Conservation (phyloP, 2,329 filamentous ascomycete species). For the Coniochaeta sp. region DNA sequence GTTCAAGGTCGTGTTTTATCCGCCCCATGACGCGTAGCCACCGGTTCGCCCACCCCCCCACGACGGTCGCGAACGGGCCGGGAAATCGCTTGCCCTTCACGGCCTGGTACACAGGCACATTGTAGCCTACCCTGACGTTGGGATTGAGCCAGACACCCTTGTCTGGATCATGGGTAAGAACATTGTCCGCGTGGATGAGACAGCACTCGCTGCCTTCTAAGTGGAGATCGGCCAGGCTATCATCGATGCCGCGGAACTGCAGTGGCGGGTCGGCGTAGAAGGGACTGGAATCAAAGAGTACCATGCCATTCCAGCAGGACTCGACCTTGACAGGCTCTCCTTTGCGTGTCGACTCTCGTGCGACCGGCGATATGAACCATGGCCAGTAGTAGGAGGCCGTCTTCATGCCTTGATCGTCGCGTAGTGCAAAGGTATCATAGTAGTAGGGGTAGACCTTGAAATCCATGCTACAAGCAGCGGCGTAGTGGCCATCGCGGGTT, state of each 20-base stretch:
- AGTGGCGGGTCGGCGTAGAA: conserved; percentile 39
- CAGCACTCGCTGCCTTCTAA: conserved; percentile 77
- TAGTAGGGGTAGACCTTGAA: conserved; percentile 44
- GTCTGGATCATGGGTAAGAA: conserved; percentile 32
- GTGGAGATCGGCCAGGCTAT: conserved; percentile 52
- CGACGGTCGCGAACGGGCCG: conserved; percentile 36
- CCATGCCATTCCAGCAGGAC: conserved; percentile 65
- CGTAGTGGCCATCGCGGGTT: conserved; percentile 47
- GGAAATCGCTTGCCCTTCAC: conserved; percentile 40
- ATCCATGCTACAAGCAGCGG: conserved; percentile 54
- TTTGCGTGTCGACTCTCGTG: conserved; percentile 36
- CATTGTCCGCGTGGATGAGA: conserved; percentile 67
- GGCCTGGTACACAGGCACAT: conserved; percentile 39
- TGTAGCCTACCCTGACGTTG: conserved; percentile 61
- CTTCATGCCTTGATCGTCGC: conserved; percentile 45
- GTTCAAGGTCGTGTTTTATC: conserved; percentile 28
- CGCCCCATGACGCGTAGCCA: conserved; percentile 34
- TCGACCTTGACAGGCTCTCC: conserved; percentile 47
- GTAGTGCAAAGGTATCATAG: conserved; percentile 55
- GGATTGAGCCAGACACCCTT: conserved; percentile 62
- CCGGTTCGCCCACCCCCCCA: conserved; percentile 53
- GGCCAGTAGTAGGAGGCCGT: conserved; percentile 48
- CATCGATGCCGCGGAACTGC: conserved; percentile 54
- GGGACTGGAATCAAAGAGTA: conserved; percentile 33
- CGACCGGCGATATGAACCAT: conserved; percentile 41